Evolutionary conservation across 176 grass and related monocot species (phyloP), one percentile per base, ranked within the genome.

Genomic region (Saccharum spontaneum): DNA sequence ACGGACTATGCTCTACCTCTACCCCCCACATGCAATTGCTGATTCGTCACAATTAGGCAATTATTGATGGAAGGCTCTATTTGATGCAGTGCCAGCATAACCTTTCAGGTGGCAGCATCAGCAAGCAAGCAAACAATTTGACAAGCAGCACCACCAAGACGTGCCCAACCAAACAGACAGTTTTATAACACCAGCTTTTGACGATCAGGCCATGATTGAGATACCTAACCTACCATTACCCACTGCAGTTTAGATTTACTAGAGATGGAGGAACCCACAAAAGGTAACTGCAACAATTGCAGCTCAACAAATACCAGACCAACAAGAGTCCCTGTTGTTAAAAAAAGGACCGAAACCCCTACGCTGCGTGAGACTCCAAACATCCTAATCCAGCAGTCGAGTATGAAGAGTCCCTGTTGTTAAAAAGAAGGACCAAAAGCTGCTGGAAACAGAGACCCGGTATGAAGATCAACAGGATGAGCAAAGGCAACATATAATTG

Each of bases 51-150:
- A 44, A 11, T 11, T 44, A 44, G 41, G 31, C 22, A 87, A 75
- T 75, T 33, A 81, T 81, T 59, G 60, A 16, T 11, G 24, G 5
- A 4, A 52, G 28, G 31, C 18, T 41, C 41, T 3, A 0, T 40
- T n/a, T 13, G 17, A 43, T 38, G 37, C 22, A 23, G 59, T 59
- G 60, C 78, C n/a, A 66, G n/a, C 16, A 75, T 36, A 33, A 61
- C 70, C 70, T 75, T 87, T 82, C 54, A 44, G 48, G 62, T 76
- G 46, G 20, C 70, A 69, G 4, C 46, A 68, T 46, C 16, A 59
- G 9, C 72, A 77, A 57, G 46, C 75, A 69, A 38, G 23, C 49
- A 33, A 17, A 12, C 49, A 44, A 45, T 23, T 34, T 6, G 22
- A 23, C 44, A 68, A 17, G 49, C 40, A 57, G 8, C 17, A 44